phyloP scores from a whole-genome alignment of 2,329 filamentous ascomycete genomes.

The Xylaria sp. region DNA sequence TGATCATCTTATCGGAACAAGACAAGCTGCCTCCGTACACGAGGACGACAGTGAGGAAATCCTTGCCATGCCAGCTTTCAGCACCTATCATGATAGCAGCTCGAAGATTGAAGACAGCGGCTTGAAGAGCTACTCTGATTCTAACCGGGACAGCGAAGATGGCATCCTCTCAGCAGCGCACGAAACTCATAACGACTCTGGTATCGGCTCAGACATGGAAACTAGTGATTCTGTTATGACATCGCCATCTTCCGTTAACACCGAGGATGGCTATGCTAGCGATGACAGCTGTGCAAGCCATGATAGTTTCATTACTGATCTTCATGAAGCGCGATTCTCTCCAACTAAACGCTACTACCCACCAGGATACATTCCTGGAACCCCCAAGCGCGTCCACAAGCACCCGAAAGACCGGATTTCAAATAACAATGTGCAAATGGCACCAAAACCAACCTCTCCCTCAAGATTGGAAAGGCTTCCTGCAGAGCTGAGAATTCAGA shows the following conservation, averaged over 20 bases:
- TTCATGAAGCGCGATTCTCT: background rate
- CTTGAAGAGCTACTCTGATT: background rate
- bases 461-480: slow-evolving; percentile 28
- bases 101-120: background rate
- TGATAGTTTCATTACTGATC: background rate
- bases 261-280: background rate
- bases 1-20: no score
- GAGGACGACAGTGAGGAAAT: background rate
- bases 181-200: background rate
- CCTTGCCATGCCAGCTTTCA: background rate
- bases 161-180: background rate
- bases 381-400: background rate
- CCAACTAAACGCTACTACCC: background rate
- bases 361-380: background rate
- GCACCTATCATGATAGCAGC: background rate
- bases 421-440: background rate
- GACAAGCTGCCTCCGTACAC: background rate
- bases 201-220: background rate
- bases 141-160: background rate
- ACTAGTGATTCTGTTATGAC: background rate
- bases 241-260: background rate
- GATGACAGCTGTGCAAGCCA: background rate
- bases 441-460: background rate
- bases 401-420: background rate
- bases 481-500: slow-evolving; percentile 25